Base-by-base conservation (phyloP, 2,329 filamentous ascomycete genomes). In the Daldinia sp. region DNA sequence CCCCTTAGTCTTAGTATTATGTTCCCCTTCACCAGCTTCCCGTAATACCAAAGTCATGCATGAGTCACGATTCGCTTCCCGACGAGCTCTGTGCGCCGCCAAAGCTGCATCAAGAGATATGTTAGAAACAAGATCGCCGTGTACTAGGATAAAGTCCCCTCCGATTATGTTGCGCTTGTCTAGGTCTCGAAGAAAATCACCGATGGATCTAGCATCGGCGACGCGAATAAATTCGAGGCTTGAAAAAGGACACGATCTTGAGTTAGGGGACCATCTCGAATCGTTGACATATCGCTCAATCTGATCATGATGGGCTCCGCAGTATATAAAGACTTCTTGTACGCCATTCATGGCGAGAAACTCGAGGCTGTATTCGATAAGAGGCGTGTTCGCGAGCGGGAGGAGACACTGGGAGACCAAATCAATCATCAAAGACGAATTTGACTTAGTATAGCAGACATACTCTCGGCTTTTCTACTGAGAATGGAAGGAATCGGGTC, bases 281-380 rank as follows among this genome's bases (percentile, higher is more conserved):
- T 84, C 82, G 73, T 88, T 85, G 71, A 99, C 89, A 76, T 98
- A 96, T 68, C 87, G 85, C 79, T 98, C 94, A 57, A 99, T 86
- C 75, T 93, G 87, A 61, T 95, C 90, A 27, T 90, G 91, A 76
- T 97, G 93, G 25, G 92, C 89, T 63, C 93, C 92, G 71, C 91
- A 94, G 80, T 97, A 98, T 61, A 99, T 86, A 76, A 91, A 96
- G 55, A 98, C 91, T 68, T 97, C 92, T 71, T 95, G 89, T n/a
- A 98, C 93, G 60, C 94, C 93, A 61, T 95, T 93, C 84, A 94
- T 94, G 68, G 93, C 93, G 0, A 99, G 88, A 73, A 97, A 98
- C 75, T 98, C 94, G 72, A 98, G 88, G 3, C 94, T 98, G 77
- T 99, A 98, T 78, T 99, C 95, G 79, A 99, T 96, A 66, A 99